Evolutionary conservation across 768 basidiomycete species (phyloP).

Genomic region (Leccinum boreale): DNA sequence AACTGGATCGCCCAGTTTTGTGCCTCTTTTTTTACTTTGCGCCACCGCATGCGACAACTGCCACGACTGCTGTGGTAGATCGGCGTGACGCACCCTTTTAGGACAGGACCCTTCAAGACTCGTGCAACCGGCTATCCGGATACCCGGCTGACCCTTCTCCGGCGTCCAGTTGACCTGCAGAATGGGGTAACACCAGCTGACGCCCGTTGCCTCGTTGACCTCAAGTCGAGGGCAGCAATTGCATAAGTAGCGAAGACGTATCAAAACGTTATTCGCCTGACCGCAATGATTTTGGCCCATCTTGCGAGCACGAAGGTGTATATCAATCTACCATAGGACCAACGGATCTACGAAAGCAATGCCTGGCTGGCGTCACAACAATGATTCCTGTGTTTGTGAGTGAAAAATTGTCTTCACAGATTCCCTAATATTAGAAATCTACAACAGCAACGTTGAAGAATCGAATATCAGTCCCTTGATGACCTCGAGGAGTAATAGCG

Average conservation of each 20-base stretch:
- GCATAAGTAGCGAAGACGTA: background rate
- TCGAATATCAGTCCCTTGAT: constrained; percentile 7
- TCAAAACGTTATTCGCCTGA: background rate
- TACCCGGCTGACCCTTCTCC: background rate
- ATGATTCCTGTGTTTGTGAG: background rate
- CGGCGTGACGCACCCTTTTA: background rate
- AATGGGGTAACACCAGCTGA: background rate
- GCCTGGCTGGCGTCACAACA: background rate
- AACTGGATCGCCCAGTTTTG: background rate
- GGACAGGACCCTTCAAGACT: background rate
- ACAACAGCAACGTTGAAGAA: background rate
- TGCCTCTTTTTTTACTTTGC: background rate
- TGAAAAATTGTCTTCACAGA: background rate
- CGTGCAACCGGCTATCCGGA: background rate
- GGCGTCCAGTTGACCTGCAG: background rate
- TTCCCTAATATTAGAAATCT: background rate
- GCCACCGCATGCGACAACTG: background rate
- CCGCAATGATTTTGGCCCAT: background rate
- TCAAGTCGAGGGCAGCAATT: background rate
- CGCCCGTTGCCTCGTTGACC: constrained; percentile 1
- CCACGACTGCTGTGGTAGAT: background rate
- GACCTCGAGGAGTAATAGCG: background rate
- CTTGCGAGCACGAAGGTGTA: background rate
- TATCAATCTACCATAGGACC: background rate
- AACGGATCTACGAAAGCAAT: background rate